Conservation (phyloP, 768 basidiomycete species). For the Termitomyces sp. region DNA sequence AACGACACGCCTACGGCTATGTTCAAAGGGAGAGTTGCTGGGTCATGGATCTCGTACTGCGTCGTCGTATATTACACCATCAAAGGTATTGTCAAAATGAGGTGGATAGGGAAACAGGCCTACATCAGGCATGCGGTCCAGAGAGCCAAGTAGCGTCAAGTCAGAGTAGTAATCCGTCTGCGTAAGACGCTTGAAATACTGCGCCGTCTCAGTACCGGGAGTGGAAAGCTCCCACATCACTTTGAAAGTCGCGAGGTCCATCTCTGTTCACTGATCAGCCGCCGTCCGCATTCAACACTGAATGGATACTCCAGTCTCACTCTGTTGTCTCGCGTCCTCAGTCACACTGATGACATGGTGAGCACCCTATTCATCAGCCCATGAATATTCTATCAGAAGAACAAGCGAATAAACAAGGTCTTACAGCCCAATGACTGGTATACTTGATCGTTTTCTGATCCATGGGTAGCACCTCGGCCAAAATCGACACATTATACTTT, state of each 20-base stretch:
- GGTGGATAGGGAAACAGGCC: conserved; percentile 13
- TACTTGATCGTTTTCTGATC: conserved; percentile 74
- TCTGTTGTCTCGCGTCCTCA: conserved; percentile 49
- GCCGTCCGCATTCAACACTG: not conserved
- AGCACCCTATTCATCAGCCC: conserved; percentile 54
- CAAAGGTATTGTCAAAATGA: not conserved
- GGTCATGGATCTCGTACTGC: conserved; percentile 36
- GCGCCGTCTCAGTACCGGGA: conserved; percentile 50
- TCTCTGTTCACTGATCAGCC: conserved; percentile 33
- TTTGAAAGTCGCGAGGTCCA: conserved; percentile 75
- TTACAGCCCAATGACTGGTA: conserved; percentile 81
- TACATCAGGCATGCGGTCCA: conserved; percentile 57
- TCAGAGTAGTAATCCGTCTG: conserved; percentile 61
- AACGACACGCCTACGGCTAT: conserved; percentile 49
- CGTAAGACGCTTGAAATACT: conserved; percentile 59
- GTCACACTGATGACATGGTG: conserved; percentile 67
- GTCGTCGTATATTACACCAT: not conserved
- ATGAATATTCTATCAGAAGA: not conserved
- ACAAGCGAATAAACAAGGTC: conserved; percentile 18
- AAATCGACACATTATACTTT: conserved; percentile 59
- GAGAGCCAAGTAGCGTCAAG: conserved; percentile 33
- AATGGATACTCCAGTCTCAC: conserved; percentile 30
- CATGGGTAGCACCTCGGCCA: conserved; percentile 69
- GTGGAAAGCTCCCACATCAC: conserved; percentile 71
- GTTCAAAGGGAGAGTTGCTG: conserved; percentile 31